These are phyloP conservation scores for Globisporangium carolinianum DNA, from an alignment of 352 stramenopile species.

Conservation along the genomic window DNA sequence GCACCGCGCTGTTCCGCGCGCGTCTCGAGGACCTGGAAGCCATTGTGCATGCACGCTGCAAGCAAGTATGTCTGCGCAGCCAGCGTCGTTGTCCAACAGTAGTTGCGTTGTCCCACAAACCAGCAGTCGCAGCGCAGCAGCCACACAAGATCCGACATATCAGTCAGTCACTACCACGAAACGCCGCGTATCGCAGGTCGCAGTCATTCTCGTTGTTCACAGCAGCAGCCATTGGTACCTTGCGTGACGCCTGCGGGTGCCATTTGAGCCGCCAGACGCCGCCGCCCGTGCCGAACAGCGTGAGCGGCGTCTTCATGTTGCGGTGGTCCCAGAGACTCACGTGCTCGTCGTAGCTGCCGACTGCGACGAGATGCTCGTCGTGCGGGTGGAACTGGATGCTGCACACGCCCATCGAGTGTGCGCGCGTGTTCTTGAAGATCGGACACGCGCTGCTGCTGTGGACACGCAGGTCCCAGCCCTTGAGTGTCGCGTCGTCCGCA, in stretches of 20 bases:
- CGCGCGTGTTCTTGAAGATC: conserved; percentile 48
- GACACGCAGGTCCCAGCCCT: conserved; percentile 73
- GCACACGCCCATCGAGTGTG: conserved; percentile 81
- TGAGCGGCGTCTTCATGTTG: conserved; percentile 46
- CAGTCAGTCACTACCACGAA: background rate
- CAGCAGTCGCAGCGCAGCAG: background rate
- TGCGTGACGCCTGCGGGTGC: conserved; percentile 36
- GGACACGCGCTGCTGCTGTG: conserved; percentile 8
- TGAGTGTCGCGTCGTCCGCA: conserved; percentile 69
- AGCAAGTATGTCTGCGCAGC: conserved; percentile 49
- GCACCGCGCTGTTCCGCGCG: background rate
- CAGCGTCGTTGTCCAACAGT: too few relatives aligned
- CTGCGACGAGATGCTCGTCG: conserved; percentile 49
- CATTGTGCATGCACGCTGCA: conserved; percentile 82
- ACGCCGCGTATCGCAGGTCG: too few relatives aligned
- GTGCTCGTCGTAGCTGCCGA: conserved; percentile 83
- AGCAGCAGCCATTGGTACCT: conserved; percentile 24
- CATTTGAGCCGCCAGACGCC: conserved; percentile 84
- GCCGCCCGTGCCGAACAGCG: conserved; percentile 40
- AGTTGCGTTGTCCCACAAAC: too few relatives aligned
- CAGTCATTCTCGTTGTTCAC: too few relatives aligned
- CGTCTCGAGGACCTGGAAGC: conserved; percentile 66
- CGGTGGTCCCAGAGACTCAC: conserved; percentile 74
- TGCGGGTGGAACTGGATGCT: conserved; percentile 81
- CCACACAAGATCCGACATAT: background rate